Base-by-base conservation (phyloP, 805 yeast species). In the Hanseniaspora clermontiae region DNA sequence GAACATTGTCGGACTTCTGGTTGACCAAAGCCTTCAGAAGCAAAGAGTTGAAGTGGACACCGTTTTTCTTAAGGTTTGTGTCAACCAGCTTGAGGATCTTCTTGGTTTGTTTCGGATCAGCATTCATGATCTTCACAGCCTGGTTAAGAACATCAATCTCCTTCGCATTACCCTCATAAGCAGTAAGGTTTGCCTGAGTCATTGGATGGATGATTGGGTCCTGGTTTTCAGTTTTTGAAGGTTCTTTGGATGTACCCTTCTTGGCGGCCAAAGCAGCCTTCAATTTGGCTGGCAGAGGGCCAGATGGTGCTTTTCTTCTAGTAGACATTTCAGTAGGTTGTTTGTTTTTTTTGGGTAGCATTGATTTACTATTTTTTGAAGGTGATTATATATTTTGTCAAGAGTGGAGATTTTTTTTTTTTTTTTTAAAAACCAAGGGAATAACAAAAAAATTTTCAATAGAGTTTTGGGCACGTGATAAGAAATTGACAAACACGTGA, bases 1-100 rank as follows among this genome's bases (percentile, higher is more conserved):
- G 71, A 58, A 75, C 73, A 62, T 80, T 81, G 52, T 82, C 80
- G 49, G 79, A 63, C 60, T 78, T 77, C 65, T 75, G 74, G 59
- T 83, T 70, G 57, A 80, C 72, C 54, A 95, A 74, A 1, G 95
- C 97, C 69, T 91, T 91, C 64, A 93, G 74, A 3, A 96, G 87
- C 56, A 86, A 71, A 2, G 95, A 80, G 64, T 87, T 95, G 31
- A 89, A 83, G 68, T 87, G 89, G 51, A 73, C 74, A 15, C 87
- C 76, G 64, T 81, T 81, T 64, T 86, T 87, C 73, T 87, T 87
- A 64, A 91, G 69, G 62, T 86, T 77, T 38, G 77, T 72, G 52
- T 93, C 97, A 45, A 87, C 77, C 32, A 82, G 66, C 66, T 86
- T 86, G 63, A 90, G 70, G 1, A 96, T 80, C 64, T 91, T 89